These are phyloP conservation scores for Leptodontidium sp. DNA, from an alignment of 2,329 filamentous ascomycete species.

Conservation along the genomic window DNA sequence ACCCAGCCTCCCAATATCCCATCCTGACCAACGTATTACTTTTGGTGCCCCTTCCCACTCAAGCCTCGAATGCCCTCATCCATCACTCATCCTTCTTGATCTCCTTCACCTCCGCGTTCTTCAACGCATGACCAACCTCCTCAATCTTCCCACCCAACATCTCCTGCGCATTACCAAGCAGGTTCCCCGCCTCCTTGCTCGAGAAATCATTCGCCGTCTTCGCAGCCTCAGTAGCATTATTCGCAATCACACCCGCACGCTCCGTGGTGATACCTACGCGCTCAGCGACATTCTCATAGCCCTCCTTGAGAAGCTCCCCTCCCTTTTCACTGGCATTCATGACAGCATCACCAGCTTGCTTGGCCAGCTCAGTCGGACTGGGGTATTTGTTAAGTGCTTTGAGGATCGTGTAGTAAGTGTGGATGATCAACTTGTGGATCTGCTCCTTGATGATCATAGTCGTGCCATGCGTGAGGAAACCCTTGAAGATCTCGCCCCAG, in stretches of 20 bases:
- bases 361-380: slow-evolving; percentile 51
- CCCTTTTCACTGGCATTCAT: slow-evolving; percentile 31
- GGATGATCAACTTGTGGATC: slow-evolving; percentile 76
- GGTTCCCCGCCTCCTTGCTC: slow-evolving; percentile 41
- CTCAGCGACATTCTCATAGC: slow-evolving; percentile 31
- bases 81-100: slow-evolving; percentile 20
- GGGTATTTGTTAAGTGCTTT: slow-evolving; percentile 54
- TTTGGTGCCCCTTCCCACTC: neutral
- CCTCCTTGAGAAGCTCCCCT: slow-evolving; percentile 25
- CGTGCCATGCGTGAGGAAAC: slow-evolving; percentile 85
- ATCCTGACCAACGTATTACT: neutral
- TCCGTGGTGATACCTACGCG: slow-evolving; percentile 36
- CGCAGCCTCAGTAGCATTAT: slow-evolving; percentile 31
- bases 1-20: neutral
- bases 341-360: slow-evolving; percentile 47
- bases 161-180: slow-evolving; percentile 44
- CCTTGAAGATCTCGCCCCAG: slow-evolving; percentile 78
- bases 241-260: slow-evolving; percentile 32
- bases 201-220: slow-evolving; percentile 33
- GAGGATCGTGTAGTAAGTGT: slow-evolving; percentile 73
- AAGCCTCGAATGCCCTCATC: neutral
- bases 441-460: slow-evolving; percentile 88
- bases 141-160: slow-evolving; percentile 39
- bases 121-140: slow-evolving; percentile 29
- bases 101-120: slow-evolving; percentile 17